Base-by-base conservation (phyloP, 345 rosid genomes). In the Laguncularia racemosa region DNA sequence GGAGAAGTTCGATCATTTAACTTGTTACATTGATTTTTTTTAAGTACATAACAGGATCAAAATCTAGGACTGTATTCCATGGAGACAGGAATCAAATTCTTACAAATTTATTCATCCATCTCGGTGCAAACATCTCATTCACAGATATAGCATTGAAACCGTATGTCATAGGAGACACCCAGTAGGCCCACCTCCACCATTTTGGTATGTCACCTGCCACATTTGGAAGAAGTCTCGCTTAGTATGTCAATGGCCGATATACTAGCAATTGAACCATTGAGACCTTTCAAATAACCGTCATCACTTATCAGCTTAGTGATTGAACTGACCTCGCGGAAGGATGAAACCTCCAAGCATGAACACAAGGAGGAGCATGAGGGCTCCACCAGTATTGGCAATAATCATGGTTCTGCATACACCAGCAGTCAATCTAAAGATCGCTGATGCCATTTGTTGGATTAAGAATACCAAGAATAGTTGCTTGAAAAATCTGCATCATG, bases 181-280 rank as follows among this genome's bases (percentile, higher is more conserved):
- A 93, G 58, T 93, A 81, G 55, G 74, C 97, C 99, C 97, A 93
- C 23, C 52, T 50, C 96, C 95, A 93, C 91, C 99, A 87, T 10
- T 14, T 55, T 28, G 97, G 99, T 65, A 93, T 85, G 23, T 79
- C 20, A 55, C 61, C 96, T 88, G 79, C 71, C 56, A 62, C 16
- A 28, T 61, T 56, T 48, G 13, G 16, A 60, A 38, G 18, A 55
- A 26, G 26, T 12, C 46, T 21, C 3, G 40, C 48, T 54, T 33
- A 46, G 20, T 46, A 44, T 44, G 26, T 52, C 14, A 48, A 45
- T n/a, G 20, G 16, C 18, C 16, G 20, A 50, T 15, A 43, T 16
- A 46, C 2, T 48, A 6, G 20, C 20, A 58, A 2, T 20, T 21
- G 0, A 26, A 20, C 43, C 16, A 0, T 2, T 9, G 19, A 51